Conservation (phyloP, 805 yeast genomes). For the Lachancea waltii region DNA sequence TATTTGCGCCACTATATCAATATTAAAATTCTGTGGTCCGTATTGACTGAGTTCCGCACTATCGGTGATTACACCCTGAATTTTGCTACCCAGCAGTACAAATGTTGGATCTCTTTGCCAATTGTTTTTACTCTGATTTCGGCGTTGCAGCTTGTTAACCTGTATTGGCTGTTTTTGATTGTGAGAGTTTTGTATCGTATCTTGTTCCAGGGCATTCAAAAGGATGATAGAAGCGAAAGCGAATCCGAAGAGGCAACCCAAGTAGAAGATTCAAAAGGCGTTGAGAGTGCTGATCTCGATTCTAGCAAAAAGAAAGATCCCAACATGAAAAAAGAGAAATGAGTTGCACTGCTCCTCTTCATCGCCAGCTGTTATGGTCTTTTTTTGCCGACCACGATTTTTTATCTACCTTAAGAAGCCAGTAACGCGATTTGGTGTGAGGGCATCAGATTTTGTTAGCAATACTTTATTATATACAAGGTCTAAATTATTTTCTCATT, state of each 20-base stretch:
- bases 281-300: not conserved
- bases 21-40: constrained; percentile 73
- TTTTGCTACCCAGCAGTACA: constrained; percentile 89
- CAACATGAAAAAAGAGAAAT: constrained; percentile 8
- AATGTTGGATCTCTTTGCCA: constrained; percentile 91
- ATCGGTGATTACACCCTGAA: constrained; percentile 77
- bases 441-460: too few relatives aligned
- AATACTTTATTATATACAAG: constrained; percentile 4
- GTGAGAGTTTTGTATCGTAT: constrained; percentile 68
- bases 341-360: not conserved
- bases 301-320: constrained; percentile 3
- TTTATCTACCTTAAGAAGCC: too few relatives aligned
- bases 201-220: constrained; percentile 49
- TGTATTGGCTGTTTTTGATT: constrained; percentile 83
- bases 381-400: too few relatives aligned
- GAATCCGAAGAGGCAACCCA: constrained; percentile 51
- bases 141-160: constrained; percentile 78
- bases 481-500: not conserved
- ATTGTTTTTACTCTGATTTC: constrained; percentile 73
- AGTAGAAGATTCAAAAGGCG: constrained; percentile 21
- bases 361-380: not conserved
- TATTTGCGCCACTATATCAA: constrained; percentile 86
- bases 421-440: too few relatives aligned
- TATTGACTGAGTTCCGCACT: constrained; percentile 76
- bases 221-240: constrained; percentile 84